These are phyloP conservation scores for Tricholoma terreum DNA, from an alignment of 768 basidiomycete genomes.

Conservation along the genomic window DNA sequence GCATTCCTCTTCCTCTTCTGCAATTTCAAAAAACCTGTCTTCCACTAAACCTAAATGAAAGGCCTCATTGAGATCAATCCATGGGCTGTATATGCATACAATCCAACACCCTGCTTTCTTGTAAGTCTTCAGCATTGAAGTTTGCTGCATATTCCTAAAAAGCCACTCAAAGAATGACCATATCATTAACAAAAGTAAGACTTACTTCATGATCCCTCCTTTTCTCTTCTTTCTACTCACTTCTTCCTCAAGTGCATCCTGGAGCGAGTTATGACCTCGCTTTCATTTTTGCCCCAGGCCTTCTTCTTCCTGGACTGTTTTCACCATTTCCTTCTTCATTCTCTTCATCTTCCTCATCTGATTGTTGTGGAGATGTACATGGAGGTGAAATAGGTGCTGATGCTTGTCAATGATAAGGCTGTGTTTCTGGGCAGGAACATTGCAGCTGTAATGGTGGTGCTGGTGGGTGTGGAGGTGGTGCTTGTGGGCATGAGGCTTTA, in stretches of 20 bases:
- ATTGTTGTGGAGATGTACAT: not conserved
- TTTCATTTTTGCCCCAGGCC: too few species aligned
- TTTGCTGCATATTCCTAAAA: not conserved
- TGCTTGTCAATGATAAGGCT: not conserved
- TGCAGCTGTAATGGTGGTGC: not conserved
- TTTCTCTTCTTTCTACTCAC: not conserved
- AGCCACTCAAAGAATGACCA: not conserved
- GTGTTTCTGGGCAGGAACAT: not conserved
- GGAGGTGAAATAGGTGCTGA: not conserved
- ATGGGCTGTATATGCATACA: not conserved
- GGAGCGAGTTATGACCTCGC: too few species aligned
- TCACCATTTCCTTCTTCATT: too few species aligned
- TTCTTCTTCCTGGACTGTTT: too few species aligned
- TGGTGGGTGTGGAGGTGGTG: not conserved
- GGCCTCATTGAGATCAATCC: not conserved
- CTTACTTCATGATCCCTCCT: not conserved
- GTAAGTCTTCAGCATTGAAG: not conserved
- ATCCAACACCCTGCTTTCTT: not conserved
- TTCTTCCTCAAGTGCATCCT: not conserved
- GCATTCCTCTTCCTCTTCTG: too few species aligned
- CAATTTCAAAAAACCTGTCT: not conserved
- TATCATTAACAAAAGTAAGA: not conserved
- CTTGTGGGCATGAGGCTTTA: not conserved
- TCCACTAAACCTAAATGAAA: not conserved
- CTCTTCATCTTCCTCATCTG: not conserved